Base-by-base conservation (phyloP, 2,329 filamentous ascomycete genomes). In the Huntiella omanensis region DNA sequence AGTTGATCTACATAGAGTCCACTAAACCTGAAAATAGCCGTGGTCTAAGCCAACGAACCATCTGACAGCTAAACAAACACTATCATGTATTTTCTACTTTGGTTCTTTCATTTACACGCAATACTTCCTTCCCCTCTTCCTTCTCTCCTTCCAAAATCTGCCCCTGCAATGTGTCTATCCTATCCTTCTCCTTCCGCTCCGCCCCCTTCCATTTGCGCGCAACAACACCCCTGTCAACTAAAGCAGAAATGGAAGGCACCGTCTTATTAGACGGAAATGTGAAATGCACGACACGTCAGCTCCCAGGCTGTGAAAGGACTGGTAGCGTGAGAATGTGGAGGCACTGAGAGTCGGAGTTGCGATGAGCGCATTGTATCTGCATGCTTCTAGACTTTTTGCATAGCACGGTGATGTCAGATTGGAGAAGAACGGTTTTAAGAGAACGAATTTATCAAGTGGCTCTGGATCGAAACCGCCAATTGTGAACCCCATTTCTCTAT, bases 271-370 rank as follows among this genome's bases (percentile, higher is more conserved):
- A 34, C n/a, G 28, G 13, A 15, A 19, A 19, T 33, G 15, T 17
- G 32, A 32, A 34, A 43, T 41, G 39, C 16, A 41, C 39, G 40
- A 43, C 40, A 33, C 40, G 40, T 43, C 40, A 43, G 40, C 40
- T 34, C 34, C 39, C 35, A 34, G 40, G 40, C 40, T 43, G 40
- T 32, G 40, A 33, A 13, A 34, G 32, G 28, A 17, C 13, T 32
- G 40, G n/a, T 16, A 17, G 32, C 28, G 12, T n/a, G 34, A 13
- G 40, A 42, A 42, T 42, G 40, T 13, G 16, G 22, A 19, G 5
- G 38, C 12, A 19, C 10, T 15, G 16, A 40, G 38, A 12, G 17
- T 16, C 7, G 7, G 19, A 28, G 22, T 28, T 28, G 7, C 8
- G 22, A 28, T 28, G 22, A 28, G 22, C 22, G 22, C 22, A 28